These are phyloP conservation scores for Macadamia tetraphylla DNA, from an alignment of 164 flowering plant genomes.

Conservation along the genomic window DNA sequence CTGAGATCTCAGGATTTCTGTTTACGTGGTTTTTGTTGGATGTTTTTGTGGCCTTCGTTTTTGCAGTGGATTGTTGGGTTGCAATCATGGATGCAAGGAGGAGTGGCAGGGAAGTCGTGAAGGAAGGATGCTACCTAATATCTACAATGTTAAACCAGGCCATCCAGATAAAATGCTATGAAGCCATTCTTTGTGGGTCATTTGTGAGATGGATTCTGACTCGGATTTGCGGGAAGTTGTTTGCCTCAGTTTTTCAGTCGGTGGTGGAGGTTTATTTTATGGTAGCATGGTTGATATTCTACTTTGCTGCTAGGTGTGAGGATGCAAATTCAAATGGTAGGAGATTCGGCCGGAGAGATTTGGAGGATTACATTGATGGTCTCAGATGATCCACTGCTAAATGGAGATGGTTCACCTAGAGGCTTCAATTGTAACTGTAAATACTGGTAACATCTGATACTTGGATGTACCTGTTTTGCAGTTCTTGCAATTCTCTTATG, in stretches of 20 bases:
- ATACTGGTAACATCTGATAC: constrained; percentile 32
- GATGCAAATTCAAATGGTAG: constrained; percentile 59
- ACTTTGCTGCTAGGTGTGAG: constrained; percentile 64
- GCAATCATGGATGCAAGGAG: constrained; percentile 68
- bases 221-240: constrained; percentile 37
- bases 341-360: constrained; percentile 67
- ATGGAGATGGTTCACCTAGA: constrained; percentile 8
- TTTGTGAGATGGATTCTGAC: constrained; percentile 47
- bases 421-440: constrained; percentile 23
- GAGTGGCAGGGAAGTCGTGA: constrained; percentile 71
- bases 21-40: constrained; percentile 70
- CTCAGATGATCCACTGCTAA: constrained; percentile 40
- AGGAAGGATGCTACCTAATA: constrained; percentile 79
- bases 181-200: constrained; percentile 61
- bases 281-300: constrained; percentile 87
- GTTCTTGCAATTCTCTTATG: neutral
- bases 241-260: constrained; percentile 57
- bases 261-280: constrained; percentile 74
- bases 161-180: constrained; percentile 63
- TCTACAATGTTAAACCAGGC: constrained; percentile 63
- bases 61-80: constrained; percentile 85
- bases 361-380: constrained; percentile 58
- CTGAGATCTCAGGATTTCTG: constrained; percentile 63
- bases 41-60: constrained; percentile 49
- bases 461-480: constrained; percentile 21